phyloP scores from a whole-genome alignment of 352 stramenopile genomes.

The Phytophthora rubi region DNA sequence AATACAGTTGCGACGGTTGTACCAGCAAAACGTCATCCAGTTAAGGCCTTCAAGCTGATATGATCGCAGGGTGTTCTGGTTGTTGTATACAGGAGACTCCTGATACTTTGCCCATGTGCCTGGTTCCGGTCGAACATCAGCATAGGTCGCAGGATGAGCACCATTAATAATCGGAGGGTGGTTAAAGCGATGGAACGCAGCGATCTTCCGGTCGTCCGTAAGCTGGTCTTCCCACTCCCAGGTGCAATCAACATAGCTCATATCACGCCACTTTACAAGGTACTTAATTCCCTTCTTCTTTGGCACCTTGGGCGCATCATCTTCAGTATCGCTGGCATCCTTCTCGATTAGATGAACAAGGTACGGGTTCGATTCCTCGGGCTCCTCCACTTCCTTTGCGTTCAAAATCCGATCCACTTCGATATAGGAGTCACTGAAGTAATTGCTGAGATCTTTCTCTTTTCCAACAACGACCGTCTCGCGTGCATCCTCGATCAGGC shows the following conservation, averaged over 20 bases:
- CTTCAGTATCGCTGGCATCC: conserved; percentile 51
- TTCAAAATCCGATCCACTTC: conserved; percentile 87
- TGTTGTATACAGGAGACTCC: conserved; percentile 91
- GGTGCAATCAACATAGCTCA: conserved; percentile 90
- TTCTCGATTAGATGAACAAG: conserved; percentile 42
- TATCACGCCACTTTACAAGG: conserved; percentile 92
- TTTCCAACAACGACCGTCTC: conserved; percentile 78
- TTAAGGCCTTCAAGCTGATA: conserved; percentile 99
- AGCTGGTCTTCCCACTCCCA: conserved; percentile 92
- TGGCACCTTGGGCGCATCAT: conserved; percentile 45
- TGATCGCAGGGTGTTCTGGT: conserved; percentile 94
- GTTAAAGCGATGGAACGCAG: conserved; percentile 86
- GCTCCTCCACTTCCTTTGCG: conserved; percentile 80
- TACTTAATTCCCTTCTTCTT: conserved; percentile 91
- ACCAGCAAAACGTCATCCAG: conserved; percentile 98
- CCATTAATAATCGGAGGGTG: conserved; percentile 86
- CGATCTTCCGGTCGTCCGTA: conserved; percentile 91
- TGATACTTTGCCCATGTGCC: conserved; percentile 89
- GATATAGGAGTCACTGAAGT: conserved; percentile 85
- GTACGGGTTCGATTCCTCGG: conserved; percentile 76
- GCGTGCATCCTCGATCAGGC: conserved; percentile 74
- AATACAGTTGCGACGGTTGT: conserved; percentile 96
- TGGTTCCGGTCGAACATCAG: conserved; percentile 82
- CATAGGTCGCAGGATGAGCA: conserved; percentile 81
- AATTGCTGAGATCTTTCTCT: conserved; percentile 81